Evolutionary conservation across 208 protist genomes (phyloP).

Genomic region (Trichomonas tenax): DNA sequence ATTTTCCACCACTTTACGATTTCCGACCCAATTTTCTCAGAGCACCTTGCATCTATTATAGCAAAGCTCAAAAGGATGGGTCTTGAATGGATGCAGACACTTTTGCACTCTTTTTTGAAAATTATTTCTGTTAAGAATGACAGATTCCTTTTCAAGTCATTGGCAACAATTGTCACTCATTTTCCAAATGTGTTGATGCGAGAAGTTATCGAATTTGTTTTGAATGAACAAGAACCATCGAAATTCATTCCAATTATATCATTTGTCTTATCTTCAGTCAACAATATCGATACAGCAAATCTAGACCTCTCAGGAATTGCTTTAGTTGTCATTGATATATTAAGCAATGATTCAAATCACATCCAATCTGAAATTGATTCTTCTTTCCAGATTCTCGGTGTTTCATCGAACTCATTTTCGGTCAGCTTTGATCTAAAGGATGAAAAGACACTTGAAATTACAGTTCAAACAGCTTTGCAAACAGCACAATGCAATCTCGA

Average conservation of each 20-base stretch:
- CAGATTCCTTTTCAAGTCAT: not conserved
- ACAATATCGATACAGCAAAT: not conserved
- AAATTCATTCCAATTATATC: not conserved
- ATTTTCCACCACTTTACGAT: slow-evolving; percentile 6
- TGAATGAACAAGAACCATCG: not conserved
- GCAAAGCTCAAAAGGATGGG: not conserved
- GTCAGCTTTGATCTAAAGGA: not conserved
- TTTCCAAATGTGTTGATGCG: not conserved
- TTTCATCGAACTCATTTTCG: not conserved
- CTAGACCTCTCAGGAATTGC: not conserved
- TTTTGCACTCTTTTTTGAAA: not conserved
- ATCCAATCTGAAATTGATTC: not conserved
- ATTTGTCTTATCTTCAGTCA: not conserved
- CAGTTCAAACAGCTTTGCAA: not conserved
- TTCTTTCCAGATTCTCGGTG: not conserved
- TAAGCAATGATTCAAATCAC: not conserved
- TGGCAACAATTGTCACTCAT: not conserved
- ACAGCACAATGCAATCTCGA: not conserved
- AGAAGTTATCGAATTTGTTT: not conserved
- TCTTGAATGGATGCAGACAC: not conserved
- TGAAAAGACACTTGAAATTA: not conserved
- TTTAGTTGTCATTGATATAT: not conserved
- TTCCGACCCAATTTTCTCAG: not conserved
- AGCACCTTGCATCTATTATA: not conserved
- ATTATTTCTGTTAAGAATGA: not conserved